Conservation (phyloP, 129 eudicot genomes). For the Smallanthus sonchifolius region DNA sequence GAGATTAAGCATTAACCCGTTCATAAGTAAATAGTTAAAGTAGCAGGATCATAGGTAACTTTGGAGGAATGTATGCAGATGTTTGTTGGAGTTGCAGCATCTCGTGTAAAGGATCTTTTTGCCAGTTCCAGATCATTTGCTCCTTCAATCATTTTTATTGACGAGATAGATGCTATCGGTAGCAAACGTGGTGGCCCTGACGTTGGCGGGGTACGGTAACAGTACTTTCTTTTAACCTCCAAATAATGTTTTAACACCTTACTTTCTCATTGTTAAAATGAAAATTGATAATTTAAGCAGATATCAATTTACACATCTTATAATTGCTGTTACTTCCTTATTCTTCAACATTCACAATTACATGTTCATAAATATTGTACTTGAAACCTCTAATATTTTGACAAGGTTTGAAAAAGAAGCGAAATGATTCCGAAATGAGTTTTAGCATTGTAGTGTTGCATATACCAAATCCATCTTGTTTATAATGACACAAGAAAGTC, state of each 20-base stretch:
- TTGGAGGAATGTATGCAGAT: slow-evolving; percentile 45
- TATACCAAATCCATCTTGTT: neutral
- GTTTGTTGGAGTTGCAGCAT: slow-evolving; percentile 98
- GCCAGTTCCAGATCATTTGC: slow-evolving; percentile 79
- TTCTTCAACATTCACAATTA: neutral
- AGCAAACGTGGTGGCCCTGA: slow-evolving; percentile 99
- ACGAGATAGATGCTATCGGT: slow-evolving; percentile 98
- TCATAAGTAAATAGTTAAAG: neutral
- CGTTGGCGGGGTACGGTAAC: slow-evolving; percentile 82
- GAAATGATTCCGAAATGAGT: neutral
- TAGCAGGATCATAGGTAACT: slow-evolving; percentile 20
- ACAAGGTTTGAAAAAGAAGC: neutral
- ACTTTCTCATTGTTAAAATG: neutral
- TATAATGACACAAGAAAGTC: neutral
- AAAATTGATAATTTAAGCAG: neutral
- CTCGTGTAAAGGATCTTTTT: slow-evolving; percentile 96
- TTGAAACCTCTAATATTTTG: neutral
- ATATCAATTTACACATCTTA: neutral
- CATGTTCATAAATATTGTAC: neutral
- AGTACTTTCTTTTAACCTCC: slow-evolving; percentile 15
- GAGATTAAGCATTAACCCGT: neutral
- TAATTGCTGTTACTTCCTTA: neutral
- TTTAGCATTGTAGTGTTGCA: neutral
- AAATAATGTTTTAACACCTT: neutral
- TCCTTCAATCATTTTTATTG: slow-evolving; percentile 92